Conservation (phyloP, 768 basidiomycete genomes). For the Phaffia australis region DNA sequence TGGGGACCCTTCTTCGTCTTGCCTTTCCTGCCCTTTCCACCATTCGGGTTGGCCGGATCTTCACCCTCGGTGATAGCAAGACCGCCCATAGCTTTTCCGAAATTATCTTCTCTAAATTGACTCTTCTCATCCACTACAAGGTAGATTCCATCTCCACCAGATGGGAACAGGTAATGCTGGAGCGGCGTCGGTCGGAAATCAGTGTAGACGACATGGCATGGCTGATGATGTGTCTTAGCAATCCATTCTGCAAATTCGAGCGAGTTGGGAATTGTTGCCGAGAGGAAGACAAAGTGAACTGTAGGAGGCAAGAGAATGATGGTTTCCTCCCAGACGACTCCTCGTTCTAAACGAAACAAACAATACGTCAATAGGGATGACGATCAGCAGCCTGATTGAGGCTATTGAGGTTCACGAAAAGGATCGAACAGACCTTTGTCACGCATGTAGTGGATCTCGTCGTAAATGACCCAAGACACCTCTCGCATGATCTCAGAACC, state of each 20-base stretch:
- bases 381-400: neutral
- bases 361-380: neutral
- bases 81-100: constrained; percentile 93
- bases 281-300: constrained; percentile 95
- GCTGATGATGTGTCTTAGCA: constrained; percentile 90
- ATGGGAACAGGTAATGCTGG: constrained; percentile 95
- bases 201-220: constrained; percentile 98
- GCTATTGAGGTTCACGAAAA: neutral
- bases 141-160: constrained; percentile 92
- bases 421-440: constrained; percentile 51
- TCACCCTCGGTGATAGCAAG: constrained; percentile 73
- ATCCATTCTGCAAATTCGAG: constrained; percentile 99
- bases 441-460: constrained; percentile 99
- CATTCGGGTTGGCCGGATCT: constrained; percentile 41
- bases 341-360: constrained; percentile 53
- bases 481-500: constrained; percentile 99
- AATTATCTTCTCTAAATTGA: constrained; percentile 93
- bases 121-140: constrained; percentile 98
- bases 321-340: constrained; percentile 92
- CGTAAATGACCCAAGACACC: constrained; percentile 99
- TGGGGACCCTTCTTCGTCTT: constrained; percentile 81
- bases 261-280: constrained; percentile 96
- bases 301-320: constrained; percentile 93
- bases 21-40: constrained; percentile 50
- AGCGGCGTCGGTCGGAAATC: constrained; percentile 97